phyloP scores from a whole-genome alignment of 345 rosid species.

The Eucalyptus pauciflora region DNA sequence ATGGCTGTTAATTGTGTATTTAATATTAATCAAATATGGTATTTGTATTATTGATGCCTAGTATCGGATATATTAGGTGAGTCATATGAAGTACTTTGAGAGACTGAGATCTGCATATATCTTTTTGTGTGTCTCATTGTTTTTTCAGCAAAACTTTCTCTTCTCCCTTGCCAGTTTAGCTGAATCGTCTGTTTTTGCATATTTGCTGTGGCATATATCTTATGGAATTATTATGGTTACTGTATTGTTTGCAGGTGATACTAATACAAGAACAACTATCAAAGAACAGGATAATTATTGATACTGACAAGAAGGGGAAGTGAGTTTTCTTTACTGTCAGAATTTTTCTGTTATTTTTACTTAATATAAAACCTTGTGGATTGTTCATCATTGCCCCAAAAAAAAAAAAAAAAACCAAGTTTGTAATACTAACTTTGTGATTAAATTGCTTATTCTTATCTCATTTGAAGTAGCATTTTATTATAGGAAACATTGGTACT shows the following conservation, averaged over 20 bases:
- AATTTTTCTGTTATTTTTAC: background rate
- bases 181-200: background rate
- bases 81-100: background rate
- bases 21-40: background rate
- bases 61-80: background rate
- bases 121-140: background rate
- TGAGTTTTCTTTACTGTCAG: slow-evolving; percentile 24
- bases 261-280: slow-evolving; percentile 95
- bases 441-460: background rate
- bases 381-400: background rate
- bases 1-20: background rate
- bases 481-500: background rate
- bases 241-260: slow-evolving; percentile 41
- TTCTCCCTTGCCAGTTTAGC: background rate
- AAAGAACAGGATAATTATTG: slow-evolving; percentile 88
- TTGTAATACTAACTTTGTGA: background rate
- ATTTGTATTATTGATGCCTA: background rate
- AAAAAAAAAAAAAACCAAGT: background rate
- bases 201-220: background rate
- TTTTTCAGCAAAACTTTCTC: background rate
- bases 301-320: slow-evolving; percentile 89
- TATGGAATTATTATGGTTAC: background rate
- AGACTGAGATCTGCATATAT: background rate
- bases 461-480: background rate
- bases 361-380: background rate